Conservation (phyloP, 1,284 basidiomycete genomes). For the Heimioporus punctisporus region DNA sequence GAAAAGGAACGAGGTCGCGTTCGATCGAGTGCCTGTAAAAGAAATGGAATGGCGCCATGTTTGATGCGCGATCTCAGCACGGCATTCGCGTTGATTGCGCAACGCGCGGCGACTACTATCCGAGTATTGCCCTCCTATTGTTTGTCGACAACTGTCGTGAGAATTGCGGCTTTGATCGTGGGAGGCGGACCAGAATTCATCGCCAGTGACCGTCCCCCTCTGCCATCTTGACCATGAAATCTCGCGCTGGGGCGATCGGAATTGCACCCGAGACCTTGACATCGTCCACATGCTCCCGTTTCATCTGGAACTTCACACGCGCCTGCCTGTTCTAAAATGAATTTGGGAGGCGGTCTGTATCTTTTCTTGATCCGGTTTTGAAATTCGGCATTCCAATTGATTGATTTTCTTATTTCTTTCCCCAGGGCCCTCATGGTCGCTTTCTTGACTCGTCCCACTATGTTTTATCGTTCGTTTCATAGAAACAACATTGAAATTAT, state of each 20-base stretch:
- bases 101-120: constrained; percentile 22
- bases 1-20: constrained; percentile 20
- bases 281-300: too few relatives aligned
- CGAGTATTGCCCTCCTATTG: constrained; percentile 12
- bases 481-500: too few relatives aligned
- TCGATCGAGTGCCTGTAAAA: constrained; percentile 24
- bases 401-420: too few relatives aligned
- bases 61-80: constrained; percentile 22
- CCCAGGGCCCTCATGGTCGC: too few relatives aligned
- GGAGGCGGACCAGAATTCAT: constrained; percentile 18
- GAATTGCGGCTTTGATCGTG: constrained; percentile 26
- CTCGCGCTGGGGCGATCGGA: constrained; percentile 6
- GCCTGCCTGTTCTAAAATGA: too few relatives aligned
- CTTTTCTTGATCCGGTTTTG: too few relatives aligned
- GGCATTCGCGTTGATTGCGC: constrained; percentile 21
- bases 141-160: constrained; percentile 5
- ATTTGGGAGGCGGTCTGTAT: too few relatives aligned
- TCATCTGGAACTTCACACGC: too few relatives aligned
- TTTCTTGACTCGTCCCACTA: too few relatives aligned
- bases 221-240: constrained; percentile 29
- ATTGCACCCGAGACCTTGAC: too few relatives aligned
- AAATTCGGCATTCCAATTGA: too few relatives aligned
- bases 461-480: too few relatives aligned
- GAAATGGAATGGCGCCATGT: constrained; percentile 28
- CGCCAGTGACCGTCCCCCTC: constrained; percentile 20